Base-by-base conservation (phyloP, 768 basidiomycete genomes). In the Hydnum rufescens region DNA sequence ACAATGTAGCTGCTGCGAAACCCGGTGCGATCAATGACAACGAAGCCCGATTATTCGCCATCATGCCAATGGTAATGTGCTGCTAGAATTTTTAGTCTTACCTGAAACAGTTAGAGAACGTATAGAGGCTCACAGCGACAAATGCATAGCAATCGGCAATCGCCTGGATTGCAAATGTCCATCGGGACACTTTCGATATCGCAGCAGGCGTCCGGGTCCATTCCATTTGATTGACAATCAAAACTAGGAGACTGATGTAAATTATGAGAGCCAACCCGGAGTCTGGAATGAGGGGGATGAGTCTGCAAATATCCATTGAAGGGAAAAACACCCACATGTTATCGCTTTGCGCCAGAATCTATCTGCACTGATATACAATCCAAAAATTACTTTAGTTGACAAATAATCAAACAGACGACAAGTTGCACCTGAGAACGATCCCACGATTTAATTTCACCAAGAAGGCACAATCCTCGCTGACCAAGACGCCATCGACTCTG, bases 61-160 rank as follows among this genome's bases (percentile, higher is more conserved):
- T 66, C 53, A 92, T 81, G 3, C 84, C 86, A 54, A 93, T 80
- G 0, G 87, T 90, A 51, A 90, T 77, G 59, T 92, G 86, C 71
- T 72, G 51, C 2, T 42, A 39, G 19, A 19, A 32, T 31, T 47
- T 29, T 55, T 16, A 53, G 23, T 13, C 44, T 19, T n/a, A 19
- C 19, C 1, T 18, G 6, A 16, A 44, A n/a, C 19, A 13, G 43
- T 52, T 5, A 51, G 51, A 5, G 8, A 22, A 6, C 18, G 8
- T n/a, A 52, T n/a, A 13, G 23, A 19, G 23, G 44, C 44, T 5
- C 57, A 72, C 71, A 0, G 82, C 82, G 19, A 84, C 83, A 62
- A 93, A 92, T 0, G 83, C 77, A 42, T 88, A 77, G 0, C 82
- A 75, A 60, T 95, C 89, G 19, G 85, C 73, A 1, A 79, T 74